A percentile compares a stretch with the other conserved stretches of the same genome.
phyloP scores from a whole-genome alignment of 352 stramenopile species.

The Phytophthora syringae region DNA sequence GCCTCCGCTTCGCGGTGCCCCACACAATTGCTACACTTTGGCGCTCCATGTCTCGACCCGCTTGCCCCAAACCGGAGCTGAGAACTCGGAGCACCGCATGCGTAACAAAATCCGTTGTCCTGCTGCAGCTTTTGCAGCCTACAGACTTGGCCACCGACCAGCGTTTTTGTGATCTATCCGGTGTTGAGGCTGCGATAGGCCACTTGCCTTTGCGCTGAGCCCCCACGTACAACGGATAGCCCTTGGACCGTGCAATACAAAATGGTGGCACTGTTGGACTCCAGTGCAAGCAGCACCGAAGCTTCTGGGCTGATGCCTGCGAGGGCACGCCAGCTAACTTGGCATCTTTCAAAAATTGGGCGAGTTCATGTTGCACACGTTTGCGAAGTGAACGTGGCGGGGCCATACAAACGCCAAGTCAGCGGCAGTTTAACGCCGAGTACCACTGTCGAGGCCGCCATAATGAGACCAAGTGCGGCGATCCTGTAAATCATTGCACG shows the following conservation, averaged over 20 bases:
- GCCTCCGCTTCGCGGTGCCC: background rate
- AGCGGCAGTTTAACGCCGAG: background rate
- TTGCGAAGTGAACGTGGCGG: constrained; percentile 32
- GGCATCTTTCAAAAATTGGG: constrained; percentile 37
- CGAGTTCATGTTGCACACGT: constrained; percentile 16
- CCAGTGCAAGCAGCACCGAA: constrained; percentile 17
- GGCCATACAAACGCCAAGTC: constrained; percentile 9
- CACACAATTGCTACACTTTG: background rate
- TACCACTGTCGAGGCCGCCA: constrained; percentile 25
- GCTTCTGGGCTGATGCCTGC: constrained; percentile 29
- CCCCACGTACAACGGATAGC: constrained; percentile 32
- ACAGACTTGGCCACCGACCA: too few species aligned
- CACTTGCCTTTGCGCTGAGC: constrained; percentile 2
- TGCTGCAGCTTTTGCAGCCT: too few species aligned
- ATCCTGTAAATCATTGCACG: constrained; percentile 29
- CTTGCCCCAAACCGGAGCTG: constrained; percentile 12
- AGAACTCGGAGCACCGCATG: background rate
- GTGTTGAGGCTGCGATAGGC: constrained; percentile 30
- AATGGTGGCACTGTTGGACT: too few species aligned
- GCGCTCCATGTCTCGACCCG: constrained; percentile 19
- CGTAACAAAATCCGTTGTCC: constrained; percentile 14
- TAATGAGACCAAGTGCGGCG: constrained; percentile 2
- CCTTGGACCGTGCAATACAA: constrained; percentile 8
- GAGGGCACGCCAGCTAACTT: constrained; percentile 40
- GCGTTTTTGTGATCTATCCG: constrained; percentile 37